phyloP scores from a whole-genome alignment of 495 filamentous ascomycete species.

The Penicillium turbatum region DNA sequence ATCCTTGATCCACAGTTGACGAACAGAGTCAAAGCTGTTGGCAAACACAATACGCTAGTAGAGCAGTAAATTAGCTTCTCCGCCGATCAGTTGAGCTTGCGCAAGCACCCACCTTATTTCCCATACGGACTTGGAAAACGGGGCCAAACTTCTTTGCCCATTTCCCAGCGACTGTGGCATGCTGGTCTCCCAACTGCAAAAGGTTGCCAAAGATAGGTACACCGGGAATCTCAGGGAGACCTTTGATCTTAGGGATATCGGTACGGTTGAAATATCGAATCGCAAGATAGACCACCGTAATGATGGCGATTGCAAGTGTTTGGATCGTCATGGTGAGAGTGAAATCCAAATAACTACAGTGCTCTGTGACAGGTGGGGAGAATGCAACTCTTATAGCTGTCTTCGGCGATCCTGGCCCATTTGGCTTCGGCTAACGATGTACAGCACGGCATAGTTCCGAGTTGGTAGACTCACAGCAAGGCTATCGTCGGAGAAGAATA shows the following conservation, averaged over 20 bases:
- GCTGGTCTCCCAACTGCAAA: conserved; percentile 52
- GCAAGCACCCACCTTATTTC: conserved; percentile 48
- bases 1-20: conserved; percentile 67
- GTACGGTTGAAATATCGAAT: conserved; percentile 54
- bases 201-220: conserved; percentile 62
- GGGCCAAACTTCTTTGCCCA: conserved; percentile 61
- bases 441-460: conserved; percentile 13
- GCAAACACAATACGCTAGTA: conserved; percentile 60
- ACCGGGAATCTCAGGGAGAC: conserved; percentile 58
- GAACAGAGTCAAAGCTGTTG: conserved; percentile 64
- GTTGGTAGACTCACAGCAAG: background rate
- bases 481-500: background rate
- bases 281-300: conserved; percentile 47
- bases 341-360: background rate
- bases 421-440: background rate
- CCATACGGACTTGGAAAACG: conserved; percentile 64
- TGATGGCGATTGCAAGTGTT: conserved; percentile 38
- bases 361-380: background rate
- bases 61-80: background rate
- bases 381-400: conserved; percentile 7
- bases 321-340: conserved; percentile 38
- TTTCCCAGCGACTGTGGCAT: conserved; percentile 49
- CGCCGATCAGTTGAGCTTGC: background rate
- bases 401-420: too few relatives aligned
- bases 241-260: conserved; percentile 59